Percentiles rank a stretch among this genome's conserved stretches.
Conservation (phyloP, 805 yeast species). For the Candida adriatica region DNA sequence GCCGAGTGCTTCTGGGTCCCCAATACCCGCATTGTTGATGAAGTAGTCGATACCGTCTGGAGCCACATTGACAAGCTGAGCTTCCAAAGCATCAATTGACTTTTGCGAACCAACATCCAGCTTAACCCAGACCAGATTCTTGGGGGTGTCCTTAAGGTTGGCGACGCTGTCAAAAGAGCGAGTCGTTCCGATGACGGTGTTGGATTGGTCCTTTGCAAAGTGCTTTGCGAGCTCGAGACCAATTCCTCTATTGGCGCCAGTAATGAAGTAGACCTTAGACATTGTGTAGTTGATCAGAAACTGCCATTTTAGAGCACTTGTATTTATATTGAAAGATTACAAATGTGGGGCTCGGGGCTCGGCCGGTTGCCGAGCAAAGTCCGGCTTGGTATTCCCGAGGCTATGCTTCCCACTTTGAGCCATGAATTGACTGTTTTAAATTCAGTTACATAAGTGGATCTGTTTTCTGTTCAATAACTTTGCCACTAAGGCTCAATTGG, state of each 20-base stretch:
- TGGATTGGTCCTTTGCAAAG: not conserved
- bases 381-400: too few species aligned
- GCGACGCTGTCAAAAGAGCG: not conserved
- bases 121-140: constrained; percentile 1
- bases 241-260: constrained; percentile 8
- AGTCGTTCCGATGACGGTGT: constrained; percentile 1
- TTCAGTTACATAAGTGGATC: too few species aligned
- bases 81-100: constrained; percentile 5
- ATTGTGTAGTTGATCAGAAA: too few species aligned
- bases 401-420: too few species aligned
- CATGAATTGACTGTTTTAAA: too few species aligned
- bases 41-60: constrained; percentile 11
- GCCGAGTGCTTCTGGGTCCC: not conserved
- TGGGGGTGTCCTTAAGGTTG: not conserved
- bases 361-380: too few species aligned
- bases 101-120: constrained; percentile 6
- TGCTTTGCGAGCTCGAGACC: constrained; percentile 1
- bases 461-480: too few species aligned
- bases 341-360: too few species aligned
- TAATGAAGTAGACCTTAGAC: constrained; percentile 1
- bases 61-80: constrained; percentile 5
- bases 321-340: too few species aligned
- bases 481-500: too few species aligned
- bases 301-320: too few species aligned
- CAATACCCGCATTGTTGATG: constrained; percentile 12